These are phyloP conservation scores for Solanum aculeatissimum DNA, from an alignment of 305 asterid species.

Conservation along the genomic window DNA sequence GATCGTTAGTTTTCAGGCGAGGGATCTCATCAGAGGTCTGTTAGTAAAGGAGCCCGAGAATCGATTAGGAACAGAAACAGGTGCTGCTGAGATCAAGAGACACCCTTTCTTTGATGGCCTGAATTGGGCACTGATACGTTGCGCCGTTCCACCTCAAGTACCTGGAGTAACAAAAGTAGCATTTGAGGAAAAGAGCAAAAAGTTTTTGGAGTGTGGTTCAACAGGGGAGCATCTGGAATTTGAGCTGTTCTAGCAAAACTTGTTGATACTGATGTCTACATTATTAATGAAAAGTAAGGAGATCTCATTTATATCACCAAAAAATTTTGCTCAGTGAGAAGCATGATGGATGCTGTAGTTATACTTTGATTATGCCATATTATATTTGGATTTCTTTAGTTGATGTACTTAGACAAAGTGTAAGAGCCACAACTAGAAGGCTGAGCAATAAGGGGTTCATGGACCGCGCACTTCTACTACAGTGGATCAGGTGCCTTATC, in stretches of 20 bases:
- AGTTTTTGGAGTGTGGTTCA: conserved; percentile 11
- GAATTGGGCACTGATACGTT: conserved; percentile 67
- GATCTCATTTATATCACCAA: not conserved
- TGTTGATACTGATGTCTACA: not conserved
- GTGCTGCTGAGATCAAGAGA: conserved; percentile 67
- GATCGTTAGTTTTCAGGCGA: conserved; percentile 43
- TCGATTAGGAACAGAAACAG: conserved; percentile 48
- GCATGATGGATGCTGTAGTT: not conserved
- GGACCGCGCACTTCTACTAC: too few species aligned
- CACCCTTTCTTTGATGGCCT: conserved; percentile 62
- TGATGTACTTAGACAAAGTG: not conserved
- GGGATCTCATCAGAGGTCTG: conserved; percentile 50
- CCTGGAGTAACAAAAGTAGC: conserved; percentile 17
- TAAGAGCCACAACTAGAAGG: not conserved
- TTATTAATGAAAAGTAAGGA: not conserved
- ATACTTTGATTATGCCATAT: not conserved
- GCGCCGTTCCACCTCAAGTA: conserved; percentile 44
- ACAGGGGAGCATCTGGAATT: conserved; percentile 35
- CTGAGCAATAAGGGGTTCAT: not conserved
- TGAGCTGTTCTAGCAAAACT: conserved; percentile 26
- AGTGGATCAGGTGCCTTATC: too few species aligned
- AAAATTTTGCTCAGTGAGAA: not conserved
- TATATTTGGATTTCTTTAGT: not conserved
- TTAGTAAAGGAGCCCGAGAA: conserved; percentile 53
- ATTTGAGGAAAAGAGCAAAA: conserved; percentile 6